These are phyloP conservation scores for Mortierella sp. DNA, from an alignment of 371 early-diverging fungal species.

Conservation along the genomic window DNA sequence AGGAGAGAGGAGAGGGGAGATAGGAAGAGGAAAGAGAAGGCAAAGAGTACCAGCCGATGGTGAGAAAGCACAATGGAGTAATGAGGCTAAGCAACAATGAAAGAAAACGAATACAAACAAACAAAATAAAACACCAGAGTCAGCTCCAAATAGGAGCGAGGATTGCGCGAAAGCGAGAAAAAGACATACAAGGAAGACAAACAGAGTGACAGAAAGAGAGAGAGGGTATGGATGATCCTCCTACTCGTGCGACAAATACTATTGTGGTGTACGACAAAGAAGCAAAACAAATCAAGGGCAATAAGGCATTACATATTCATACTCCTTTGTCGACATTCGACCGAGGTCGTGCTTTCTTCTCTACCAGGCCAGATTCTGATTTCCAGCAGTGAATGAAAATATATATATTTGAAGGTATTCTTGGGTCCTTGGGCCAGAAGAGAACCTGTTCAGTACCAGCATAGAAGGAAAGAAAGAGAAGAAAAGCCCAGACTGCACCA, in stretches of 20 bases:
- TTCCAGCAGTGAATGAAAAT: neutral
- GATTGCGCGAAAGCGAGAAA: neutral
- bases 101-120: neutral
- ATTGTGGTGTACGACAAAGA: conserved; percentile 7
- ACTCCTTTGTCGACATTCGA: neutral
- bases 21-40: neutral
- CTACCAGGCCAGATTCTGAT: conserved; percentile 29
- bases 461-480: neutral
- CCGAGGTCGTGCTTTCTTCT: neutral
- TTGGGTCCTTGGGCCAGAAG: conserved; percentile 22
- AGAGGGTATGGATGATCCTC: neutral
- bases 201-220: neutral
- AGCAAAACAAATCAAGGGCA: too few species aligned
- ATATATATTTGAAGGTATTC: neutral
- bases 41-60: neutral
- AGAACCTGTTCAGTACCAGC: conserved; percentile 8
- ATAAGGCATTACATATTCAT: conserved; percentile 7
- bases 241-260: neutral
- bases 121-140: neutral
- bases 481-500: neutral
- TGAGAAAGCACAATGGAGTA: neutral
- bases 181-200: neutral
- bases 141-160: neutral
- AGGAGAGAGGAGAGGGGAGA: neutral
- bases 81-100: neutral